Base-by-base conservation (phyloP, 2,329 filamentous ascomycete species). In the Albifimbria verrucaria region DNA sequence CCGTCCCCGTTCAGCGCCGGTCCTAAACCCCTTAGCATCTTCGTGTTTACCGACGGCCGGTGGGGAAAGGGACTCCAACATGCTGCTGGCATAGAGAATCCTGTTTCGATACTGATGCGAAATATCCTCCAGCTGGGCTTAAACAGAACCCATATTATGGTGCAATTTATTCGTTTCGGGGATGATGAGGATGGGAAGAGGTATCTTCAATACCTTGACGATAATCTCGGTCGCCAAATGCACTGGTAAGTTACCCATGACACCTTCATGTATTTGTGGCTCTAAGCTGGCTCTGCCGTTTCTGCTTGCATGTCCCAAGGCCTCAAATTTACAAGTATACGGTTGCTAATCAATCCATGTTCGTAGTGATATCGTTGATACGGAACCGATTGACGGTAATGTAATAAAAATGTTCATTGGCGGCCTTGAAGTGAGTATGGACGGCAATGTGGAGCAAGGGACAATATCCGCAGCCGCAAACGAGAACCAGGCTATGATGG, bases 141-240 rank as follows among this genome's bases (percentile, higher is more conserved):
- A 1, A 36, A 28, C 18, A 51, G 52, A 7, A 57, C 55, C 0
- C 55, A 52, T 2, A 51, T 57, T 9, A 48, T 44, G 1, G 21
- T 57, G 1, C 55, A 57, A 3, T 56, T 57, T 10, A 18, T 57
- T 23, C 48, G 52, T 5, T 57, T 57, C 17, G 55, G 55, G 6
- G 20, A 56, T 18, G 49, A 56, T 41, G 4, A 41, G n/a, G 25
- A 50, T 26, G 55, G 55, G 3, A 51, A 49, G 36, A 51, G 49
- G 1, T 46, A 54, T 23, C 20, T 57, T 21, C 4, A 17, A 3
- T 53, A 17, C 26, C 53, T 57, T 21, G 26, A 32, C 26, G 55
- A 57, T 21, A 10, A 42, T 25, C 41, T 7, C 20, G 53, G 53
- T 25, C 24, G 25, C 3, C 1, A 44, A 3, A 15, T 12, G 9